Conservation (phyloP, 352 stramenopile species). For the Thalassiosira allenii region DNA sequence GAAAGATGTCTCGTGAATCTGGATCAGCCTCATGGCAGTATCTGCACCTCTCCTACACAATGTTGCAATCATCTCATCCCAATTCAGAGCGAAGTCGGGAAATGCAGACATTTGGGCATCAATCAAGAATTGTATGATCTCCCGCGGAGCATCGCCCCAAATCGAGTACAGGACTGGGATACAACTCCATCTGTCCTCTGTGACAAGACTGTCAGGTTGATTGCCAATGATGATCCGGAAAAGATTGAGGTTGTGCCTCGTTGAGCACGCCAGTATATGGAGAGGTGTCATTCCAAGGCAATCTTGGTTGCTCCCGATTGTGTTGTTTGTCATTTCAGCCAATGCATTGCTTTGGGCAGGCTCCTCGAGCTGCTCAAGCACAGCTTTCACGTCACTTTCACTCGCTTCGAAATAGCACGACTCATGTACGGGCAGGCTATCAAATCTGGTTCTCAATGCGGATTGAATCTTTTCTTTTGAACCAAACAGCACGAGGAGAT, state of each 20-base stretch:
- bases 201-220: constrained; percentile 19
- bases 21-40: no score
- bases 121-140: constrained; percentile 25
- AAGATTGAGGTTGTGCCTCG: constrained; percentile 6
- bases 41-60: no score
- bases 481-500: background rate
- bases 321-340: background rate
- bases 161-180: constrained; percentile 29
- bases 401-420: no score
- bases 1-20: no score
- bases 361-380: no score
- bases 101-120: background rate
- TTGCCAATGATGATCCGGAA: constrained; percentile 3
- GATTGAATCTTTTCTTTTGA: no score
- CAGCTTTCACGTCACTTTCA: background rate
- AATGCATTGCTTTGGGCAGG: no score
- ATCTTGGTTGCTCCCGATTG: constrained; percentile 19
- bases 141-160: background rate
- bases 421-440: no score
- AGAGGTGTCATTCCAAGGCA: constrained; percentile 42
- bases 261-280: constrained; percentile 36
- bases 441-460: no score
- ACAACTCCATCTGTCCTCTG: constrained; percentile 20
- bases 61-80: constrained; percentile 2
- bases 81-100: background rate